These are phyloP conservation scores for Pythium scleroteichum DNA, from an alignment of 352 stramenopile species.

Conservation along the genomic window DNA sequence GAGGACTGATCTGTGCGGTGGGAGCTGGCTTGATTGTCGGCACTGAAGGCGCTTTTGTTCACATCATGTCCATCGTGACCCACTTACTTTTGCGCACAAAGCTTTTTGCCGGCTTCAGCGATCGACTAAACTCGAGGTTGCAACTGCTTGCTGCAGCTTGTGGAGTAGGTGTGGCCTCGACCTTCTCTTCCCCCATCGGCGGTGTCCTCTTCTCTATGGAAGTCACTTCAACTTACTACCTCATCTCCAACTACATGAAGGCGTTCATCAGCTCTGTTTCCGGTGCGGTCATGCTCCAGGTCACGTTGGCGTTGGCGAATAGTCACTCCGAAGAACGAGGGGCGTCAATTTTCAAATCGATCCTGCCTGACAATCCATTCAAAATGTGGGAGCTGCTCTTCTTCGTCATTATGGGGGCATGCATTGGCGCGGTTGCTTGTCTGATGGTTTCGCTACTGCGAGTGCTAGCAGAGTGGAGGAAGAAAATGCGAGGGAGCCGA, in stretches of 20 bases:
- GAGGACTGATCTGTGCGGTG: slow-evolving; percentile 94
- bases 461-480: slow-evolving; percentile 37
- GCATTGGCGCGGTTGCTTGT: slow-evolving; percentile 60
- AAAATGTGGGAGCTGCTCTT: slow-evolving; percentile 75
- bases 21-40: slow-evolving; percentile 94
- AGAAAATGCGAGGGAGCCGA: slow-evolving; percentile 37
- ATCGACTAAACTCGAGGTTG: slow-evolving; percentile 75
- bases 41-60: slow-evolving; percentile 99
- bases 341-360: slow-evolving; percentile 49
- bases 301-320: slow-evolving; percentile 62
- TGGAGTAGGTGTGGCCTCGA: slow-evolving; percentile 91
- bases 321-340: slow-evolving; percentile 52
- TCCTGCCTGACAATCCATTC: slow-evolving; percentile 54
- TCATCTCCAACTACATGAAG: slow-evolving; percentile 91
- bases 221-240: slow-evolving; percentile 88
- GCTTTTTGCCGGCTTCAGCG: slow-evolving; percentile 74
- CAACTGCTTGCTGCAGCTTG: slow-evolving; percentile 91
- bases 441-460: slow-evolving; percentile 65
- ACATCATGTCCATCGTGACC: slow-evolving; percentile 93
- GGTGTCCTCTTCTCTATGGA: slow-evolving; percentile 95
- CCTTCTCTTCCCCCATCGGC: slow-evolving; percentile 93
- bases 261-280: slow-evolving; percentile 84
- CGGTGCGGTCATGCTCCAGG: slow-evolving; percentile 72
- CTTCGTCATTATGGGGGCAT: slow-evolving; percentile 54
- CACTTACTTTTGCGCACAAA: slow-evolving; percentile 86